Base-by-base conservation (phyloP, 441 rosid species). In the Macaranga tanarius region DNA sequence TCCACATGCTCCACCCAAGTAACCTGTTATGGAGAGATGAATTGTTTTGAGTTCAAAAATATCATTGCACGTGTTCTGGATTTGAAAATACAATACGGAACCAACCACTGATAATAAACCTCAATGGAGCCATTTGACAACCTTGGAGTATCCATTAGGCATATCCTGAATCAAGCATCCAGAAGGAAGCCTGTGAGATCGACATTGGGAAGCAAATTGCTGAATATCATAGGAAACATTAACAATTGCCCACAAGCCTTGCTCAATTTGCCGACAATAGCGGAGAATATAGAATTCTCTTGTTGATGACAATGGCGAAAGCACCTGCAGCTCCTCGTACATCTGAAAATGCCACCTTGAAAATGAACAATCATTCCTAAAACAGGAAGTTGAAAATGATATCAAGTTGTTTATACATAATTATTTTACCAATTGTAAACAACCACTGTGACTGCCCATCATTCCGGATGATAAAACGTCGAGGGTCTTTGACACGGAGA, bases 81-180 rank as follows among this genome's bases (percentile, higher is more conserved):
- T 62, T 62, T n/a, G 23, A 51, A 59, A 58, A 66, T 16, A 9
- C 7, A 65, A 76, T 17, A 48, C 12, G 51, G 65, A 65, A 79
- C 60, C 10, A 28, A 71, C 50, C 65, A 67, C 45, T 58, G 7
- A 50, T 15, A 38, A 59, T 40, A 45, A 17, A 56, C 16, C 38
- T 50, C 16, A 72, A 71, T n/a, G 3, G 50, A 69, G 68, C 67
- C 31, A 73, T 70, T 60, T 23, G 69, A 79, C 73, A 67, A 95
- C 99, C 98, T 92, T 92, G 65, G 94, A 96, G 80, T 89, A 96
- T 16, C 99, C 99, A 74, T 90, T 92, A 20, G 99, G 95, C 89
- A 93, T 86, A 80, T 93, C 97, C 77, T 96, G 97, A 77, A 96
- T 91, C 86, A 96, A 87, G 84, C 98, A 92, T 57, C 99, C 99